phyloP scores from a whole-genome alignment of 257 asterid species.

The Misopates orontium region DNA sequence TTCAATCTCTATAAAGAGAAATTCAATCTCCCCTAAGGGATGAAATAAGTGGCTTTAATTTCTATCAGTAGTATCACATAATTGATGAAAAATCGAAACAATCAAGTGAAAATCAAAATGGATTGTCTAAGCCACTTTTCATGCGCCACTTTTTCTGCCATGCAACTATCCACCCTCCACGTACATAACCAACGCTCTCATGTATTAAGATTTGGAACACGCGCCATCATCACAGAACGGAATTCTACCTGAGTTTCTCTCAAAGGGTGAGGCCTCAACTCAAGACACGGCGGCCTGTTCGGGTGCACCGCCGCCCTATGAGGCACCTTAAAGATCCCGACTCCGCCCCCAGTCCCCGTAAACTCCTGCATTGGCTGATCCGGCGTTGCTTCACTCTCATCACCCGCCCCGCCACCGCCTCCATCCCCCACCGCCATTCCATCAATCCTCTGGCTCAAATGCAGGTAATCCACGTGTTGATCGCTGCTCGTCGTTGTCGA shows the following conservation, averaged over 20 bases:
- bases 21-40: too few relatives aligned
- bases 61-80: too few relatives aligned
- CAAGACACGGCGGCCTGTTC: slow-evolving; percentile 58
- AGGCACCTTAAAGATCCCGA: slow-evolving; percentile 55
- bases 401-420: background rate
- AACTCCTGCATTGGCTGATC: slow-evolving; percentile 53
- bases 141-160: too few relatives aligned
- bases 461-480: slow-evolving; percentile 35
- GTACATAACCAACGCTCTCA: too few relatives aligned
- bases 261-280: slow-evolving; percentile 71
- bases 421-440: slow-evolving; percentile 13
- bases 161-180: too few relatives aligned
- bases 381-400: slow-evolving; percentile 14
- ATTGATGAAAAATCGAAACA: too few relatives aligned
- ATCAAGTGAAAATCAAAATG: too few relatives aligned
- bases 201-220: too few relatives aligned
- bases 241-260: slow-evolving; percentile 67
- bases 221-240: too few relatives aligned
- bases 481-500: slow-evolving; percentile 41
- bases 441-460: slow-evolving; percentile 27
- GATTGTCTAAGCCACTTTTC: too few relatives aligned
- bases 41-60: too few relatives aligned
- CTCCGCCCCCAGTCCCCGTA: slow-evolving; percentile 57
- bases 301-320: slow-evolving; percentile 62
- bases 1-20: too few relatives aligned